Evolutionary conservation across 768 basidiomycete species (phyloP).

Genomic region (Amanita pallidorosea): DNA sequence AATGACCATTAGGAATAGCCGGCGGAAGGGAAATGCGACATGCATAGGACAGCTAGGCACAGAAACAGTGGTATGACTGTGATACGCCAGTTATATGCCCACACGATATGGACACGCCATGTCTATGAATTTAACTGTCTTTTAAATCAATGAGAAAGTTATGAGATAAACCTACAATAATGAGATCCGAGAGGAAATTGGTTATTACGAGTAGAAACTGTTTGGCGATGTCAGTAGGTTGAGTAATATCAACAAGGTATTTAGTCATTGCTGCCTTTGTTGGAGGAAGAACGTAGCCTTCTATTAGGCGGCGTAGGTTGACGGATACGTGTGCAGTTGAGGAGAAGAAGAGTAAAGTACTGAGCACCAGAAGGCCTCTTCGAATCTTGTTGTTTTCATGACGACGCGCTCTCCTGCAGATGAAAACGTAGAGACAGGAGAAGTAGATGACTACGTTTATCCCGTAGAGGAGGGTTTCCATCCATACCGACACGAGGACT

Average conservation of each 20-base stretch:
- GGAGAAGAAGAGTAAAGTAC: slow-evolving; percentile 10
- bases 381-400: neutral
- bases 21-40: neutral
- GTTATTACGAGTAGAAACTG: slow-evolving; percentile 1
- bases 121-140: neutral
- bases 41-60: neutral
- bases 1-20: neutral
- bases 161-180: slow-evolving; percentile 1
- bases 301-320: slow-evolving; percentile 23
- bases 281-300: slow-evolving; percentile 19
- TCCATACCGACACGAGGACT: slow-evolving; percentile 10
- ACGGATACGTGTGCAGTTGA: slow-evolving; percentile 23
- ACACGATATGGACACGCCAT: slow-evolving; percentile 4
- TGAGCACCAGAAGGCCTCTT: neutral
- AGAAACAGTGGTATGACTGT: slow-evolving; percentile 1
- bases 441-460: slow-evolving; percentile 1
- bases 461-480: slow-evolving; percentile 12
- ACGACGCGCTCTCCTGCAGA: neutral
- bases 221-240: slow-evolving; percentile 24
- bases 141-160: neutral
- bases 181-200: slow-evolving; percentile 5
- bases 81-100: neutral
- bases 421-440: slow-evolving; percentile 1
- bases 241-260: slow-evolving; percentile 22
- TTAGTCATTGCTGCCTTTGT: slow-evolving; percentile 18